Evolutionary conservation across 306 rosid species (phyloP), one percentile per base, ranked within the genome.

Genomic region (Abrus pulchellus): DNA sequence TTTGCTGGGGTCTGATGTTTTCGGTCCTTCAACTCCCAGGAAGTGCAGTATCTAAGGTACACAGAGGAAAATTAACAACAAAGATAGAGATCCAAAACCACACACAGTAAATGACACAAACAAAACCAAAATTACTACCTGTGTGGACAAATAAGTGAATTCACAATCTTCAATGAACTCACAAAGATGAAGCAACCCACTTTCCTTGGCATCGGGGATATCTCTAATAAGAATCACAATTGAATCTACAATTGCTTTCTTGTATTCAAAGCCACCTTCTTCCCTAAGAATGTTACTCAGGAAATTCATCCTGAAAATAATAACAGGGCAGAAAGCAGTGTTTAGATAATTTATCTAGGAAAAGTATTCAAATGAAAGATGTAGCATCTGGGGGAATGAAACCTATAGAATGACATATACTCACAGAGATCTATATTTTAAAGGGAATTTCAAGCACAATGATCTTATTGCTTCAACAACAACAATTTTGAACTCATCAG

Each of bases 141-240:
- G 99, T 64, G 99, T 95, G 29, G 98, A 95, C 70, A 95, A 94
- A 85, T 95, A 95, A 61, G 99, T 95, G 87, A 95, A 95, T 87
- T 95, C 98, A 82, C 99, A 95, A 71, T 95, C 99, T 84, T 95
- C 99, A 77, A 95, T 95, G 87, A 95, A 95, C 83, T 95, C 99
- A 44, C 99, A 95, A 43, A 95, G 97, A 90, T 95, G 99, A 88
- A 93, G 97, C 96, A 95, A 83, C 76, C 99, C 99, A 49, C 89
- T 87, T 84, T 95, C 99, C 82, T 95, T 95, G 64, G 99, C 97
- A 41, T 95, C 99, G 11, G 98, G 98, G 56, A 95, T 93, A 83
- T 95, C 99, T 84, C 98, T 88, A 67, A 95, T 95, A 36, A 95
- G 97, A 75, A 93, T 95, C 76, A 95, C 99, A 82, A 95, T 95